Base-by-base conservation (phyloP, 257 asterid species). In the Solanum chiquidenum region DNA sequence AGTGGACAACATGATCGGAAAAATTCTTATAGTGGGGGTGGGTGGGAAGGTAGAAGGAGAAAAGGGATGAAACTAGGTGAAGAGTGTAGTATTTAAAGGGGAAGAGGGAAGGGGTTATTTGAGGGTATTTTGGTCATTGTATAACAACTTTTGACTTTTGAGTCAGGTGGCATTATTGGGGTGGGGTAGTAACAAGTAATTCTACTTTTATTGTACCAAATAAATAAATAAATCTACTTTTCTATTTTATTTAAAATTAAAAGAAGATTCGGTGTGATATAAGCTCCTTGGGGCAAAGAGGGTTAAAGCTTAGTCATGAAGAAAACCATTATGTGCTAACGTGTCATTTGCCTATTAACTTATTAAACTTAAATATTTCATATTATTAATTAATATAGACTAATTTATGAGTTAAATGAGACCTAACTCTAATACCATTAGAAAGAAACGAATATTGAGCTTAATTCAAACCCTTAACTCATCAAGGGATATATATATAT, bases 241-340 rank as follows among this genome's bases (percentile, higher is more conserved):
- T 14, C 21, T 14, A 46, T 46, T 64, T 88, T 8, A 80, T 68
- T 82, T 87, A 1, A 44, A 44, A 44, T 44, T 44, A 83, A 31
- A 21, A 37, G 23, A 79, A 77, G 25, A 77, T 77, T 77, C 25
- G 60, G 60, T 12, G 60, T 42, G 62, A 77, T 77, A 42, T 77
- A 25, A 77, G 84, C 84, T 38, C 89, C 1, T 1, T 83, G 25
- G 94, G 95, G 73, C 7, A 92, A 92, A 38, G 3, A 7, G 58
- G 71, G 9, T 72, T 86, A 86, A 93, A 88, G 95, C 98, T 94
- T 96, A 92, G 91, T 91, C 94, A 91, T 83, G 98, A 96, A 95
- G 98, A 91, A 46, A 46, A 46, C 58, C 58, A 46, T 46, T 6
- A 46, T 13, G 7, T 46, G 42, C 86, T 84, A 90, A 92, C 94